Evolutionary conservation across 2,329 filamentous ascomycete species (phyloP), one percentile per base, ranked within the genome.

Genomic region (Volutella citrinella): DNA sequence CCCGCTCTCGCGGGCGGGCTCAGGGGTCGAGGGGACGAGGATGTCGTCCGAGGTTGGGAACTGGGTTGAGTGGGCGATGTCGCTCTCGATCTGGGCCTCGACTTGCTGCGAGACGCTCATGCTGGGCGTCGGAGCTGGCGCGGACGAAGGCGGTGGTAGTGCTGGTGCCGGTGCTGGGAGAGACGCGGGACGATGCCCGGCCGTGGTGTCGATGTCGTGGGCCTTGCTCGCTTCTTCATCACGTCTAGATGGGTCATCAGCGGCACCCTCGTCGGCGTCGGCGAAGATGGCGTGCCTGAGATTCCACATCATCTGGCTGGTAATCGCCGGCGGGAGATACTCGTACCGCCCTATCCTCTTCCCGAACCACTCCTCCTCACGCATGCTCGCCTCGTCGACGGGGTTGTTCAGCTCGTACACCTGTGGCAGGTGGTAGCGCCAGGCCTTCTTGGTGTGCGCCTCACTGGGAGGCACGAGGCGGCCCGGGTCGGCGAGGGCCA

Each of bases 331-430:
- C 3, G 72, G 72, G 1, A 82, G 55, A 44, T 72, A 78, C 4
- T 59, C 56, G 39, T 72, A 80, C 30, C 69, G 71, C 17, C 65
- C 60, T n/a, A 78, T 69, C 3, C 66, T 56, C 2, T 61, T 59
- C 6, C 66, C 60, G 1, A 80, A 51, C 72, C 77, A 79, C 1
- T 74, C 77, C 23, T 74, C 71, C 25, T 65, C 60, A 27, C 66
- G 68, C 63, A 82, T 74, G 32, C 70, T 62, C 1, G 64, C 58
- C 3, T 76, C 59, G 1, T 68, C 59, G 3, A 79, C 63, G 0
- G 78, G 73, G 51, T 82, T 72, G 47, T 81, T 80, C 17, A 84
- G 66, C 54, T 78, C 68, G 48, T 82, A 84, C 1, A 84, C 64
- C 46, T 81, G 62, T 3, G 38, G 28, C 13, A 61, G 38, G 18